Percentiles rank a stretch among this genome's conserved stretches.
Conservation (phyloP, 1,139 yeast genomes). For the Diutina mesorugosa region DNA sequence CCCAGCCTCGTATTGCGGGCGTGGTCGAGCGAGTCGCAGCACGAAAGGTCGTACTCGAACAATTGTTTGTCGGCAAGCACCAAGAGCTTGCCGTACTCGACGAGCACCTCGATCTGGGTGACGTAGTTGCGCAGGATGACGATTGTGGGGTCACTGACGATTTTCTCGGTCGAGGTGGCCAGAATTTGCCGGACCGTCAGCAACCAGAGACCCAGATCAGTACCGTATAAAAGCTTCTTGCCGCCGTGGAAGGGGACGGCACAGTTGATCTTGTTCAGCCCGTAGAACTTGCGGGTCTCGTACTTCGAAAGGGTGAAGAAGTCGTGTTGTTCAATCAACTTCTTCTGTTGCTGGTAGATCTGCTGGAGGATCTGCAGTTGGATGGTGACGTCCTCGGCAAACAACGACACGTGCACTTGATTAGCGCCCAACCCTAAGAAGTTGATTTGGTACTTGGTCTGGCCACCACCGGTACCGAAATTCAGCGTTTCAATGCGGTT, state of each 20-base stretch:
- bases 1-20: conserved; percentile 62
- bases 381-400: conserved; percentile 41
- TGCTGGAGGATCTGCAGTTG: conserved; percentile 76
- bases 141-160: conserved; percentile 65
- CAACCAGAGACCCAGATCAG: conserved; percentile 83
- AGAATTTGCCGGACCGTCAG: conserved; percentile 44
- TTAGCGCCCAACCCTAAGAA: conserved; percentile 32
- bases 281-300: conserved; percentile 60
- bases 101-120: conserved; percentile 83
- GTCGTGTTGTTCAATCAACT: conserved; percentile 59
- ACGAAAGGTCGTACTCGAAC: conserved; percentile 65
- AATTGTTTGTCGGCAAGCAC: conserved; percentile 74
- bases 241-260: conserved; percentile 96
- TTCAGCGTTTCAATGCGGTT: conserved; percentile 13
- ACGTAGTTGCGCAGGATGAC: conserved; percentile 68
- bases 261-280: conserved; percentile 71
- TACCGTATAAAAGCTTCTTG: conserved; percentile 77
- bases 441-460: conserved; percentile 26
- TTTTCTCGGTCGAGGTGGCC: conserved; percentile 30
- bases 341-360: conserved; percentile 66
- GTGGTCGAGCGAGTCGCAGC: conserved; percentile 58
- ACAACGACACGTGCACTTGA: conserved; percentile 30
- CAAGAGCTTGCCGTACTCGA: conserved; percentile 76
- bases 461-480: neutral
- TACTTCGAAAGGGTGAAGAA: conserved; percentile 68